These are phyloP conservation scores for Musa itinerans DNA, from an alignment of 176 grass and related monocot species.

Conservation along the genomic window DNA sequence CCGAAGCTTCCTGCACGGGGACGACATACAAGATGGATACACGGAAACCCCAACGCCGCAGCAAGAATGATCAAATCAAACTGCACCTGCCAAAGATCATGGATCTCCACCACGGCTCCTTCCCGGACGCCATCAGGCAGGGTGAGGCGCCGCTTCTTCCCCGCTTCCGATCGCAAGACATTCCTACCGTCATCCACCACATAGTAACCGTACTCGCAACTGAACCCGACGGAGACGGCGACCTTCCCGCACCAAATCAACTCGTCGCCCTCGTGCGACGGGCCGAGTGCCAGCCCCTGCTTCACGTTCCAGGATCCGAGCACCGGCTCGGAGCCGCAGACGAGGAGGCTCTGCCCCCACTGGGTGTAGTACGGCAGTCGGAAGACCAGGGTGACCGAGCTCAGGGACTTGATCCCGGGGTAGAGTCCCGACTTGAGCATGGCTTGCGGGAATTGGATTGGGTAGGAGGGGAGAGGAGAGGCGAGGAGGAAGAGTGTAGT, in stretches of 20 bases:
- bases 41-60: too few relatives aligned
- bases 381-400: constrained; percentile 50
- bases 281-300: constrained; percentile 56
- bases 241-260: constrained; percentile 61
- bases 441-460: background rate
- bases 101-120: constrained; percentile 63
- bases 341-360: constrained; percentile 71
- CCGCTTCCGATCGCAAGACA: constrained; percentile 68
- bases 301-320: constrained; percentile 87
- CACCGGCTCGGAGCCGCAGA: constrained; percentile 52
- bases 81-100: constrained; percentile 83
- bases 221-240: constrained; percentile 36
- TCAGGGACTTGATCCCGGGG: constrained; percentile 38
- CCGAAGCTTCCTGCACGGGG: constrained; percentile 63
- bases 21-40: too few relatives aligned
- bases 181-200: constrained; percentile 70
- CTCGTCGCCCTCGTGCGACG: constrained; percentile 51
- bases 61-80: background rate
- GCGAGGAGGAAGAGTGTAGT: constrained; percentile 33
- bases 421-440: constrained; percentile 31
- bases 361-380: constrained; percentile 80
- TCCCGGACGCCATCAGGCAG: constrained; percentile 54
- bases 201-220: constrained; percentile 66
- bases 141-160: constrained; percentile 57
- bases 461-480: background rate